Percentiles rank a stretch among this genome's conserved stretches.
Evolutionary conservation across 768 basidiomycete genomes (phyloP).

Genomic region (Trametes elegans): DNA sequence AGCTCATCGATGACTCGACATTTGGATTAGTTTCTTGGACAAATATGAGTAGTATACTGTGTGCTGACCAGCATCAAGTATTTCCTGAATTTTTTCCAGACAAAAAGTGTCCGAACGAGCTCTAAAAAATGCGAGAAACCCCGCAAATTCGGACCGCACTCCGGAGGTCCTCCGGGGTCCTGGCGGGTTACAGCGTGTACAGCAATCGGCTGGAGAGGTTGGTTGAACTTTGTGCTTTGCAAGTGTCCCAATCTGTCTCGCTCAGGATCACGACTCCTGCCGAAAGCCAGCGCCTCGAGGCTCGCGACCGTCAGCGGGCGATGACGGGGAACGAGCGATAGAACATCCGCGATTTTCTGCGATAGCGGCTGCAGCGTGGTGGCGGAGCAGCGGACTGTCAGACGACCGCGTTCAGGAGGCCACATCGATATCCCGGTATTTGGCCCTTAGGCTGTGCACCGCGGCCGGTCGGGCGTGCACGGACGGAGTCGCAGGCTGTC

Average conservation of each 20-base stretch:
- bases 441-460: constrained; percentile 17
- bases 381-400: constrained; percentile 14
- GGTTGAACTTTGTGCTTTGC: too few species aligned
- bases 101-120: too few species aligned
- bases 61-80: too few species aligned
- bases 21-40: too few species aligned
- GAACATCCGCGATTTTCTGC: constrained; percentile 2
- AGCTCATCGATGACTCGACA: too few species aligned
- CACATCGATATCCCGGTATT: constrained; percentile 16
- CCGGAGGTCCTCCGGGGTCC: background rate
- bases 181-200: background rate
- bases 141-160: background rate
- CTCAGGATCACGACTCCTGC: too few species aligned
- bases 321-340: background rate
- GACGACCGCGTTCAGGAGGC: background rate
- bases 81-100: too few species aligned
- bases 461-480: too few species aligned
- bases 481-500: background rate
- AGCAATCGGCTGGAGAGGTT: background rate
- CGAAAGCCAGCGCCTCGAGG: constrained; percentile 13
- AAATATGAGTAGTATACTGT: too few species aligned
- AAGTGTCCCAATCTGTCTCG: too few species aligned
- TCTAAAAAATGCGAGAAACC: too few species aligned
- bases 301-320: background rate
- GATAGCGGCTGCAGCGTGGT: constrained; percentile 10